These are phyloP conservation scores for Hevea brasiliensis DNA, from an alignment of 345 rosid genomes.

Conservation along the genomic window DNA sequence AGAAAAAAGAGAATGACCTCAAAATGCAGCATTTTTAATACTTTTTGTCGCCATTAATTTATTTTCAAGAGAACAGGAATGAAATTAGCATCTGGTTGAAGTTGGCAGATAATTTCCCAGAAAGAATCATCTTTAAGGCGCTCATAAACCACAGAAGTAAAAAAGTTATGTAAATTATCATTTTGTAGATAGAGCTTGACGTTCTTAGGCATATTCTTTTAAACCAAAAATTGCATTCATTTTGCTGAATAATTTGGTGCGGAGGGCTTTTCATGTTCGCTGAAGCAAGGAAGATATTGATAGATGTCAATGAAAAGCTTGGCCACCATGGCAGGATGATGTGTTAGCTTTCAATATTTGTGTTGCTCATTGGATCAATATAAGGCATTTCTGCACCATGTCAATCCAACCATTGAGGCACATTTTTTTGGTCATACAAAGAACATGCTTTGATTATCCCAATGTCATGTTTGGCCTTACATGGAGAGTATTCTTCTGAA, in stretches of 20 bases:
- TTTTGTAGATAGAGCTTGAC: slow-evolving; percentile 14
- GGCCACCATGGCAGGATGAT: not conserved
- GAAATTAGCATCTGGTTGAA: not conserved
- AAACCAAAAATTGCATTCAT: slow-evolving; percentile 1
- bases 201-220: slow-evolving; percentile 12
- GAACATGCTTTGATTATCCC: no score
- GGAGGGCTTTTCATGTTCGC: not conserved
- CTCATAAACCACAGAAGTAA: slow-evolving; percentile 5
- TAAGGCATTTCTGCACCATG: no score
- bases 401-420: not conserved
- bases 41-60: not conserved
- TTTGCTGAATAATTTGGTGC: slow-evolving; percentile 1
- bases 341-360: not conserved
- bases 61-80: not conserved
- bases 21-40: not conserved
- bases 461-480: no score
- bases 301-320: not conserved
- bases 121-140: slow-evolving; percentile 6
- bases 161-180: slow-evolving; percentile 11
- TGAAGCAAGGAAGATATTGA: not conserved
- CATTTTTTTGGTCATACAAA: not conserved
- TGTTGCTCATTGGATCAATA: not conserved
- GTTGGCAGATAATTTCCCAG: not conserved
- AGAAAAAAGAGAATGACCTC: slow-evolving; percentile 14
- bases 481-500: no score